These are phyloP conservation scores for Penicillium glabrum DNA, from an alignment of 2,329 filamentous ascomycete species.

Conservation along the genomic window DNA sequence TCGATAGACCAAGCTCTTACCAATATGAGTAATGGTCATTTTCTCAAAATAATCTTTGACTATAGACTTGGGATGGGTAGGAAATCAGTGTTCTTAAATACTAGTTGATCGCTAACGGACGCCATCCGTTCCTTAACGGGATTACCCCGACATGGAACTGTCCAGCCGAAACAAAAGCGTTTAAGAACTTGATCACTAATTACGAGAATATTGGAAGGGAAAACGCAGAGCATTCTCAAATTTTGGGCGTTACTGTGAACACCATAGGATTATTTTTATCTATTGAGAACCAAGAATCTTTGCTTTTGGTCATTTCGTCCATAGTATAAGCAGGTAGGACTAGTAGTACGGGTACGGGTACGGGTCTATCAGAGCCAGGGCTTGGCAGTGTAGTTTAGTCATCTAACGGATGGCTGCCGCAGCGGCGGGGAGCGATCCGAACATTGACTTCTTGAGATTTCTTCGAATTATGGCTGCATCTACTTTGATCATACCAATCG, in stretches of 20 bases:
- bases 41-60: not conserved
- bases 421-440: constrained; percentile 8
- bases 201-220: no score
- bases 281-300: no score
- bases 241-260: no score
- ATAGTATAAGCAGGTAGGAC: no score
- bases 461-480: not conserved
- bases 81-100: not conserved
- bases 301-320: no score
- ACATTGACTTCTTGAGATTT: not conserved
- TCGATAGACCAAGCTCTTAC: constrained; percentile 4
- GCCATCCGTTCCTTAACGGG: not conserved
- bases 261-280: no score
- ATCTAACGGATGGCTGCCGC: not conserved
- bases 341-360: no score
- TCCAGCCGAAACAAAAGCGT: no score
- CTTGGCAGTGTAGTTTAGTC: not conserved
- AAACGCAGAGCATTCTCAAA: no score
- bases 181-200: not conserved
- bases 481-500: not conserved
- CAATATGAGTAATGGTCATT: constrained; percentile 29
- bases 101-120: not conserved
- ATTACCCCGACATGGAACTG: not conserved
- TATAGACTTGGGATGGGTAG: not conserved
- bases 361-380: no score